phyloP scores from a whole-genome alignment of 1,139 yeast species.

The Geotrichum restrictum region DNA sequence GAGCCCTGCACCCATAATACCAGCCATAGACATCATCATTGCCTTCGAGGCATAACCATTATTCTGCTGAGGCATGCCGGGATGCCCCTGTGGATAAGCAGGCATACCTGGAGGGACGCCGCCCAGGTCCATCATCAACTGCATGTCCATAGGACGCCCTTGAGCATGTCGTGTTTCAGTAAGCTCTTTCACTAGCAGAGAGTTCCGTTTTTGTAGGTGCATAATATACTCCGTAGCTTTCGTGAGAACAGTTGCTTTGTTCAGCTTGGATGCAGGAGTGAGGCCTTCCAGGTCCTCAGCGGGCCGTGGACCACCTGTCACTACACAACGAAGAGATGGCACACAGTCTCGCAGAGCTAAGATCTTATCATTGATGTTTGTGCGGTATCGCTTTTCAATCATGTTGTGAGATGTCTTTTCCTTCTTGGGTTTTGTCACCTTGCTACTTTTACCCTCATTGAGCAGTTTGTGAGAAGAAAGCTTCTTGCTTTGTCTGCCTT shows the following conservation, averaged over 20 bases:
- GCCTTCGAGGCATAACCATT: constrained; percentile 31
- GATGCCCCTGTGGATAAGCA: constrained; percentile 17
- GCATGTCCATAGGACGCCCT: constrained; percentile 17
- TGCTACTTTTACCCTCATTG: constrained; percentile 27
- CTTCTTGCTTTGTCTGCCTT: neutral
- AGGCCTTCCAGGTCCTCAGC: constrained; percentile 67
- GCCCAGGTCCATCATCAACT: constrained; percentile 17
- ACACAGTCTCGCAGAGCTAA: constrained; percentile 70
- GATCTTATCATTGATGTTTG: constrained; percentile 71
- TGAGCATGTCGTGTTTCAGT: constrained; percentile 5
- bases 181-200: constrained; percentile 53
- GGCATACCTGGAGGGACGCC: constrained; percentile 18
- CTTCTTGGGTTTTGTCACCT: constrained; percentile 40
- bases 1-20: constrained; percentile 39
- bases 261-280: constrained; percentile 79
- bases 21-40: constrained; percentile 42
- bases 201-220: constrained; percentile 73
- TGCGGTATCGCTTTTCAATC: constrained; percentile 75
- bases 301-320: constrained; percentile 36
- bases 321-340: constrained; percentile 49
- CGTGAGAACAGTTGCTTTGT: constrained; percentile 81
- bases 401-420: constrained; percentile 69
- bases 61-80: constrained; percentile 16
- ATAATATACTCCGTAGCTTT: constrained; percentile 88
- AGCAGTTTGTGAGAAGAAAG: constrained; percentile 8